phyloP scores from a whole-genome alignment of 352 stramenopile genomes.

The Phytophthora capsici region DNA sequence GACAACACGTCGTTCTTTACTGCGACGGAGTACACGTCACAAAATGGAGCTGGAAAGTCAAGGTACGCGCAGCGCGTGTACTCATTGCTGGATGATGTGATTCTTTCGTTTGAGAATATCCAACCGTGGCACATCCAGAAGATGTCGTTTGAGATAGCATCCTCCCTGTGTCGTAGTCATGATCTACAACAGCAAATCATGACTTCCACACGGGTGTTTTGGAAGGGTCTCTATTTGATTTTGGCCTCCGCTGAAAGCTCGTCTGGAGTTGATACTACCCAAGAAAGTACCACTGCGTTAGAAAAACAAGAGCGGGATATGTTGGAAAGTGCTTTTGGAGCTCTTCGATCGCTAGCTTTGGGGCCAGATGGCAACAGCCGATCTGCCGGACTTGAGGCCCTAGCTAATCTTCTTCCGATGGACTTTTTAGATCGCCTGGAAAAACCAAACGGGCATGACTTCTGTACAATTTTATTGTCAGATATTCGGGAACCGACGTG shows the following conservation, averaged over 20 bases:
- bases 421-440: constrained; percentile 80
- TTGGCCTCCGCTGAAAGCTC: constrained; percentile 68
- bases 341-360: constrained; percentile 65
- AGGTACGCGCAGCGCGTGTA: constrained; percentile 60
- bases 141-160: constrained; percentile 77
- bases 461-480: constrained; percentile 70
- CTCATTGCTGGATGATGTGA: constrained; percentile 66
- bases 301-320: constrained; percentile 77
- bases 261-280: constrained; percentile 45
- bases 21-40: constrained; percentile 55
- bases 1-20: constrained; percentile 63
- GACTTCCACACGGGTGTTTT: constrained; percentile 70
- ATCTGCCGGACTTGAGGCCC: constrained; percentile 61
- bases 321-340: constrained; percentile 73
- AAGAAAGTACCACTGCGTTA: constrained; percentile 44
- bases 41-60: constrained; percentile 38
- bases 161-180: constrained; percentile 60
- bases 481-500: constrained; percentile 80
- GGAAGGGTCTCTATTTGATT: constrained; percentile 81
- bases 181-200: constrained; percentile 74
- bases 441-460: constrained; percentile 73
- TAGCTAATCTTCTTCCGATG: constrained; percentile 74
- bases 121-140: constrained; percentile 83
- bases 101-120: constrained; percentile 76
- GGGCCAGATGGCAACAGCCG: constrained; percentile 58